Evolutionary conservation across 1,139 yeast species (phyloP).

Genomic region (Diutina ranongensis): DNA sequence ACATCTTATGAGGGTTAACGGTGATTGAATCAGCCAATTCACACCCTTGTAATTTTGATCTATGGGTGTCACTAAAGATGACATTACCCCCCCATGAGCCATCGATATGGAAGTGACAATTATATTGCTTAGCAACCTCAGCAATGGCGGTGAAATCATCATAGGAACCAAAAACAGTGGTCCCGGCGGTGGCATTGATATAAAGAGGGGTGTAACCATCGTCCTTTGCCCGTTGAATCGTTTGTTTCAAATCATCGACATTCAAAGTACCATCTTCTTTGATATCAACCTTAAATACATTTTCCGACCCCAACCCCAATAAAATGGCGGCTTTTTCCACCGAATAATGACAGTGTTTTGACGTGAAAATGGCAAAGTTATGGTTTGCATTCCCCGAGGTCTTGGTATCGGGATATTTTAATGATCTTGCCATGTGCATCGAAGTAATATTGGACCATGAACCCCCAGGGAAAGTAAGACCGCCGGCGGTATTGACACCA

Average conservation of each 20-base stretch:
- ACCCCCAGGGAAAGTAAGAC: conserved; percentile 80
- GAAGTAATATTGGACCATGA: conserved; percentile 80
- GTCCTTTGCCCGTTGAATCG: conserved; percentile 30
- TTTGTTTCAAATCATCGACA: conserved; percentile 30
- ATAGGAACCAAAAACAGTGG: conserved; percentile 79
- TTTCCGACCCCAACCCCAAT: conserved; percentile 55
- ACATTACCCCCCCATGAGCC: conserved; percentile 93
- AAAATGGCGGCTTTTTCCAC: conserved; percentile 76
- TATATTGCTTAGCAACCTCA: conserved; percentile 38
- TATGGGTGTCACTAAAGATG: conserved; percentile 46
- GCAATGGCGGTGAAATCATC: conserved; percentile 55
- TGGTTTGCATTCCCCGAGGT: conserved; percentile 40
- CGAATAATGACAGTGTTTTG: conserved; percentile 70
- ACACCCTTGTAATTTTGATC: conserved; percentile 41
- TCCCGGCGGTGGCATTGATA: conserved; percentile 79
- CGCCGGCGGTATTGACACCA: conserved; percentile 49
- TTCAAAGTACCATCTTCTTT: conserved; percentile 47
- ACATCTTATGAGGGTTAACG: conserved; percentile 79
- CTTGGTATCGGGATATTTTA: conserved; percentile 61
- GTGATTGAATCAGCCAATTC: conserved; percentile 71
- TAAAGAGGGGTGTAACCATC: conserved; percentile 64
- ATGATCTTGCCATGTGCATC: conserved; percentile 64
- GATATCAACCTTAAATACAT: conserved; percentile 56
- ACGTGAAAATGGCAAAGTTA: conserved; percentile 61
- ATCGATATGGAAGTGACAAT: conserved; percentile 72